Evolutionary conservation across 1,284 basidiomycete genomes (phyloP), one percentile per base, ranked within the genome.

Genomic region (Ustilago cynodontis): DNA sequence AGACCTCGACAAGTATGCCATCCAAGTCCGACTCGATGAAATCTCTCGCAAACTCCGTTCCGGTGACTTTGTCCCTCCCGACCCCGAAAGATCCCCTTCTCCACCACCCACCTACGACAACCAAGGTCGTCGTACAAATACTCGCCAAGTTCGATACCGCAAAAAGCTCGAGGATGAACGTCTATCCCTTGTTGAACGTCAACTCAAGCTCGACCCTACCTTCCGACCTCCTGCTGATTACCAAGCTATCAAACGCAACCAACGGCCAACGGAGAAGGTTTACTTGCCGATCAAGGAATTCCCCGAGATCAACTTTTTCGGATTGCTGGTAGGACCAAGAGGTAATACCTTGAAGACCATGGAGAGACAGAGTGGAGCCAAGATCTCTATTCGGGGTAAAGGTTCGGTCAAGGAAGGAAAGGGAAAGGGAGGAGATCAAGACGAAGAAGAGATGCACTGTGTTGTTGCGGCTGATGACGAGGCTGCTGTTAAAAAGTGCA

Each of bases 221-320:
- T 99, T 95, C 89, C 93, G 93, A 50, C 94, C 97, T 55, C 96
- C 97, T 11, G 92, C 94, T 67, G 95, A 98, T 86, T 98, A 95
- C 85, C 93, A 97, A 71, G 85, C 87, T 51, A 85, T 86, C 54
- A 94, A 95, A 86, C 93, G 94, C 84, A 94, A 95, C 86, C 92
- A 93, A 54, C 93, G 79, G 3, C 84, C 84, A 11, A 76, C 70
- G 24, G 97, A 99, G 71, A 99, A 99, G 87, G 96, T 99, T 66
- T 99, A 98, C 86, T 95, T 99, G 73, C 97, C 97, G 29, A 94
- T 98, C 84, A 98, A 99, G 86, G 97, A 99, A 88, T 99, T 99
- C 84, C 97, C 97, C 5, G 96, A 99, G 87, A 99, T 99, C 89
- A 99, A 99, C 87, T 99, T 99, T 87, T 99, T 99, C 83, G 97